These are phyloP conservation scores for Russula ochroleuca DNA, from an alignment of 768 basidiomycete genomes.

Conservation along the genomic window DNA sequence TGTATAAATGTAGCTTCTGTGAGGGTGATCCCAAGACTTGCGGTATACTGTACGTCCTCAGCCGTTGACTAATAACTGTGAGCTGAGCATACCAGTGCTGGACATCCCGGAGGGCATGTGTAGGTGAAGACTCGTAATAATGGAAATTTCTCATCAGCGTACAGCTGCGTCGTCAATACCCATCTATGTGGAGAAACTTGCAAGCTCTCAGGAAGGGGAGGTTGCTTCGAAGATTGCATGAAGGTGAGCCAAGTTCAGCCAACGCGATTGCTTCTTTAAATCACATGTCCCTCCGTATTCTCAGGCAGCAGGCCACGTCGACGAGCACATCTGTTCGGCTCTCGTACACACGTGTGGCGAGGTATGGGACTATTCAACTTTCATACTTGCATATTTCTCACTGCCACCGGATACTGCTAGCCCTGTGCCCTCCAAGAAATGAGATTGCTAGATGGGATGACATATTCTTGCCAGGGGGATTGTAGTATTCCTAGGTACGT, in stretches of 20 bases:
- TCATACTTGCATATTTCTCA: not conserved
- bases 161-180: conserved; percentile 47
- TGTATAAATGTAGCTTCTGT: conserved; percentile 42
- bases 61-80: not conserved
- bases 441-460: conserved; percentile 4
- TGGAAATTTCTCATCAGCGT: not conserved
- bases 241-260: conserved; percentile 38
- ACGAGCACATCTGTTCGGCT: conserved; percentile 52
- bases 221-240: conserved; percentile 51
- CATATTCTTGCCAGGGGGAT: conserved; percentile 20
- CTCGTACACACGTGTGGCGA: conserved; percentile 52
- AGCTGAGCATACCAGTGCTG: conserved; percentile 43
- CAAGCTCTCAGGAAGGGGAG: conserved; percentile 42
- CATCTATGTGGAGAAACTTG: conserved; percentile 57
- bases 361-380: conserved; percentile 34
- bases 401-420: conserved; percentile 2
- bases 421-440: conserved; percentile 23
- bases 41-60: conserved; percentile 43
- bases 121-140: conserved; percentile 31
- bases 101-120: conserved; percentile 55
- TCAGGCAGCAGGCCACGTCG: conserved; percentile 46
- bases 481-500: conserved; percentile 23
- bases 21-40: conserved; percentile 39
- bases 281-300: not conserved
- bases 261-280: not conserved